Conservation (phyloP, 352 stramenopile genomes). For the Thraustotheca clavata region DNA sequence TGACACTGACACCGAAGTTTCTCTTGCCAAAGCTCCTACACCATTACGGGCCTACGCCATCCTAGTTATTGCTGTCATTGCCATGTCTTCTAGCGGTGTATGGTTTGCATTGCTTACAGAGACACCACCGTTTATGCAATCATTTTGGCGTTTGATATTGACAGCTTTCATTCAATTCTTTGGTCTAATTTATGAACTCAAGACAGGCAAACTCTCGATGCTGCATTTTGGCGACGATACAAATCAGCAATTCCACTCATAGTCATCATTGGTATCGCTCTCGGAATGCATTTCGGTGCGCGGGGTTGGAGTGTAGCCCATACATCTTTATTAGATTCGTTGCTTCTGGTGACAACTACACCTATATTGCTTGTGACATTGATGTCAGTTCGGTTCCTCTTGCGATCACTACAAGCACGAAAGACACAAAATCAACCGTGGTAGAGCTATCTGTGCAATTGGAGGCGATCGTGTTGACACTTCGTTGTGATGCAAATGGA, state of each 20-base stretch:
- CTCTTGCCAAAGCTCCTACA: not conserved
- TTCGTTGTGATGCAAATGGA: not conserved
- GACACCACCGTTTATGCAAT: slow-evolving; percentile 12
- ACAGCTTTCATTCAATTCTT: slow-evolving; percentile 3
- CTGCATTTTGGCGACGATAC: slow-evolving; percentile 11
- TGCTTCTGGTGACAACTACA: slow-evolving; percentile 3
- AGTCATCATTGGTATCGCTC: not conserved
- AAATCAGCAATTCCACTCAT: not conserved
- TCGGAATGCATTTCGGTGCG: slow-evolving; percentile 7
- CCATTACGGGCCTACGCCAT: slow-evolving; percentile 7
- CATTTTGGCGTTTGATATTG: slow-evolving; percentile 9
- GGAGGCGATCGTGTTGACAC: not conserved
- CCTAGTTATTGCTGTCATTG: slow-evolving; percentile 8
- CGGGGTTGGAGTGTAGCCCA: slow-evolving; percentile 19
- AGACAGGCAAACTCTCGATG: not conserved
- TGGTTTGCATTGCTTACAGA: slow-evolving; percentile 18
- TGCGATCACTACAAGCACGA: not conserved
- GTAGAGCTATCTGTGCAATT: not conserved
- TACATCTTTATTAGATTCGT: slow-evolving; percentile 10
- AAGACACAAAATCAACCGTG: not conserved
- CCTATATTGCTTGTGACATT: slow-evolving; percentile 8
- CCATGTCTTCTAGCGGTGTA: slow-evolving; percentile 17
- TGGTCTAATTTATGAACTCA: slow-evolving; percentile 13
- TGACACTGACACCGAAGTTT: not conserved
- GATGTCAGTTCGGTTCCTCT: slow-evolving; percentile 1